Percentiles rank a stretch among this genome's conserved stretches.
Evolutionary conservation across 768 basidiomycete species (phyloP).

Genomic region (Pilatotrama ljubarskyi): DNA sequence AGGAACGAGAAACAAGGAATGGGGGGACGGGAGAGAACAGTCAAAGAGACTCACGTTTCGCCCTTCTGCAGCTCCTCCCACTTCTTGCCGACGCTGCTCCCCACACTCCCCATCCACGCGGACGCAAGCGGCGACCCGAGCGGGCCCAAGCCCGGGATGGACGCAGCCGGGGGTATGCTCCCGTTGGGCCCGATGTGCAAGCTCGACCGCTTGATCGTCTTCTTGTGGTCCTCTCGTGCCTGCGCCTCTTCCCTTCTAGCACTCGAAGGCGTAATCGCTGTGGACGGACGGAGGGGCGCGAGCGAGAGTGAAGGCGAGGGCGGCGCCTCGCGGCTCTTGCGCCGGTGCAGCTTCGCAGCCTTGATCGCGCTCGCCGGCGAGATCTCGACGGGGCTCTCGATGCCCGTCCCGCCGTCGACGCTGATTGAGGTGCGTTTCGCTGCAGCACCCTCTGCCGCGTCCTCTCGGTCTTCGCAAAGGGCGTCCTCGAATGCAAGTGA

Average conservation of each 20-base stretch:
- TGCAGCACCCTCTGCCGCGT: conserved; percentile 42
- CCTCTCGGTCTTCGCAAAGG: conserved; percentile 19
- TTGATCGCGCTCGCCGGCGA: conserved; percentile 20
- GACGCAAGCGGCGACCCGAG: conserved; percentile 32
- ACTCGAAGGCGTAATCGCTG: conserved; percentile 32
- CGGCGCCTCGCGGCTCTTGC: conserved; percentile 31
- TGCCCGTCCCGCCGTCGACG: conserved; percentile 17
- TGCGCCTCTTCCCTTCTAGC: conserved; percentile 19
- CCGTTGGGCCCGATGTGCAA: conserved; percentile 13
- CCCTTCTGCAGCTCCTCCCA: conserved; percentile 57
- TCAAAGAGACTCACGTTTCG: conserved; percentile 47
- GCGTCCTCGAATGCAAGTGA: conserved; percentile 42
- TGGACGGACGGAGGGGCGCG: neutral
- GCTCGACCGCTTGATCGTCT: conserved; percentile 20
- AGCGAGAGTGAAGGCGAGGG: conserved; percentile 3
- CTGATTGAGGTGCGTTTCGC: conserved; percentile 29
- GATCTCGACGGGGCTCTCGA: conserved; percentile 23
- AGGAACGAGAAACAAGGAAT: neutral
- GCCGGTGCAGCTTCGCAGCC: conserved; percentile 28
- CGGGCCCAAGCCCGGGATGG: conserved; percentile 43
- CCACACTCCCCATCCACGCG: conserved; percentile 42
- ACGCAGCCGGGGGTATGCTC: conserved; percentile 36
- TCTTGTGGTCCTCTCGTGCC: conserved; percentile 11
- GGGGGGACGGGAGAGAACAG: neutral
- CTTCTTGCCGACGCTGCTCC: conserved; percentile 55